Conservation (phyloP, 2,329 filamentous ascomycete species). For the Xenosphaeropsis pyriputrescens region DNA sequence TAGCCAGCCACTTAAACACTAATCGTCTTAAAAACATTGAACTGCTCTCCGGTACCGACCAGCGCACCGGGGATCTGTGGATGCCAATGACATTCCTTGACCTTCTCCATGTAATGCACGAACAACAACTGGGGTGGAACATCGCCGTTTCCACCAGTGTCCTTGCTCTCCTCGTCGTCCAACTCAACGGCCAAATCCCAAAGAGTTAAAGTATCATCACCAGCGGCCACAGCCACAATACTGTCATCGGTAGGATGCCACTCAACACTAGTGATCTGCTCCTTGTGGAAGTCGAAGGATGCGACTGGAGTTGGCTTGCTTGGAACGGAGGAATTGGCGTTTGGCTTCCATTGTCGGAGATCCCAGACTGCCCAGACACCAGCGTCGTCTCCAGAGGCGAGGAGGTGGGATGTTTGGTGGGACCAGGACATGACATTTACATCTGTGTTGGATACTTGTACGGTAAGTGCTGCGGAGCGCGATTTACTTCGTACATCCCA, state of each 20-base stretch:
- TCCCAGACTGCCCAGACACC: conserved; percentile 96
- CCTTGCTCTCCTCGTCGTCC: conserved; percentile 90
- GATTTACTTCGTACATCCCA: conserved; percentile 93
- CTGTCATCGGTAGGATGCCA: conserved; percentile 98
- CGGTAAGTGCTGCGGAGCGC: conserved; percentile 72
- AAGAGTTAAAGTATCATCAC: conserved; percentile 84
- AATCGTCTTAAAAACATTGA: conserved; percentile 76
- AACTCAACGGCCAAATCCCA: conserved; percentile 96
- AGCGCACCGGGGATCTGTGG: conserved; percentile 83
- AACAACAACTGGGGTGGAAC: conserved; percentile 92
- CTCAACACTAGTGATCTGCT: conserved; percentile 90
- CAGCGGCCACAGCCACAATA: conserved; percentile 82
- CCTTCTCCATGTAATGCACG: conserved; percentile 88
- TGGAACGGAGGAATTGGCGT: conserved; percentile 24
- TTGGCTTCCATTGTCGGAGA: conserved; percentile 80
- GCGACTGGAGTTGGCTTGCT: conserved; percentile 67
- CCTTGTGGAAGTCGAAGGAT: conserved; percentile 87
- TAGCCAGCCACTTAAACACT: conserved; percentile 32
- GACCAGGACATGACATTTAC: conserved; percentile 98
- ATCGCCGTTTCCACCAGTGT: conserved; percentile 74
- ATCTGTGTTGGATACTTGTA: conserved; percentile 71
- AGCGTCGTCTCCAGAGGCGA: conserved; percentile 86
- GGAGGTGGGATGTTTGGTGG: conserved; percentile 69
- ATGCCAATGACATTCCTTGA: conserved; percentile 97
- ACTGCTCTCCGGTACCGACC: conserved; percentile 79